phyloP scores from a whole-genome alignment of 208 protist species.

The Leishmania tarentolae region DNA sequence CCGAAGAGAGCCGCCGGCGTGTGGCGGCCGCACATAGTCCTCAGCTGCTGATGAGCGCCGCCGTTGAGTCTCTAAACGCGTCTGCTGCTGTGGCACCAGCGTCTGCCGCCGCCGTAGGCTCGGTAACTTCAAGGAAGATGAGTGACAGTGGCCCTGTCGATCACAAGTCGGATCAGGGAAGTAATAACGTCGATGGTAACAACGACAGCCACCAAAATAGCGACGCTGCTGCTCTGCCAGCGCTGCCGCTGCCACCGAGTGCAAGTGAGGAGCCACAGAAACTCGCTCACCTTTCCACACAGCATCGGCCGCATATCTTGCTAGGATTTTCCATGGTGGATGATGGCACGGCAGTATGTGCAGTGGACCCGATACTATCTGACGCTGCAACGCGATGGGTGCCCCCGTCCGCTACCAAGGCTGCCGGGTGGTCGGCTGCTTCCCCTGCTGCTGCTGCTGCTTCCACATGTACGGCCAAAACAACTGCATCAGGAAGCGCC shows the following conservation, averaged over 20 bases:
- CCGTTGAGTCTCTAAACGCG: constrained; percentile 11
- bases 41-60: constrained; percentile 29
- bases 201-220: too few species aligned
- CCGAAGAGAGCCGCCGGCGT: constrained; percentile 20
- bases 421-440: background rate
- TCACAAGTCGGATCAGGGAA: background rate
- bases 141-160: background rate
- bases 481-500: background rate
- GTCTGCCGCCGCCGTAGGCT: background rate
- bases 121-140: background rate
- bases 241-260: background rate
- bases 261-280: background rate
- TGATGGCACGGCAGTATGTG: background rate
- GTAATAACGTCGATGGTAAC: background rate
- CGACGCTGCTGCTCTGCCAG: background rate
- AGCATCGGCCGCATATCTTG: constrained; percentile 29
- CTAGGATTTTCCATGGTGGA: constrained; percentile 12
- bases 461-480: background rate
- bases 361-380: background rate
- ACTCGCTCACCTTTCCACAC: background rate
- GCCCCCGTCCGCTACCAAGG: background rate
- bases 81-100: constrained; percentile 1
- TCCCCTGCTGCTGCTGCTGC: background rate
- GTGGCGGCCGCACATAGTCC: constrained; percentile 13
- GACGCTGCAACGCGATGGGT: constrained; percentile 18